phyloP scores from a whole-genome alignment of 768 basidiomycete genomes.

The Lactarius trivialis region DNA sequence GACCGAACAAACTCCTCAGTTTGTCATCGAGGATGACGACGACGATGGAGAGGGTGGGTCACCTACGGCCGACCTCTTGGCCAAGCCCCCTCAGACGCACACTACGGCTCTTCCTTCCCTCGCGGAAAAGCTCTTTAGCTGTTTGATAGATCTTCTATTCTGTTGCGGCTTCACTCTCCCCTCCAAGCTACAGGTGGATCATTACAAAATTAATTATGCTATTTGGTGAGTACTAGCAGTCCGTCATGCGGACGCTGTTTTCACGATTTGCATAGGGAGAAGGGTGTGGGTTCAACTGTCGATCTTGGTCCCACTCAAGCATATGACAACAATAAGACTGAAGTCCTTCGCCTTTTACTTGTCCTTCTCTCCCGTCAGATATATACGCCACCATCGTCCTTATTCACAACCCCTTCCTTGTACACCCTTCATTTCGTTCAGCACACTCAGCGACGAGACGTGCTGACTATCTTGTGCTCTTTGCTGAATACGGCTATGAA shows the following conservation, averaged over 20 bases:
- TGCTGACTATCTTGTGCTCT: conserved; percentile 91
- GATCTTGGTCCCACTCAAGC: conserved; percentile 58
- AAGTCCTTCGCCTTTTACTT: conserved; percentile 84
- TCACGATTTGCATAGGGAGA: conserved; percentile 58
- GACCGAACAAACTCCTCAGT: conserved; percentile 44
- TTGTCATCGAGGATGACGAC: conserved; percentile 87
- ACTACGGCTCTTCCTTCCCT: conserved; percentile 62
- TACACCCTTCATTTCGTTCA: conserved; percentile 78
- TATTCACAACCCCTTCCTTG: conserved; percentile 67
- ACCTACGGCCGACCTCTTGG: conserved; percentile 20
- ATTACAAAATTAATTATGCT: conserved; percentile 77
- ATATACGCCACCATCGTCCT: conserved; percentile 62
- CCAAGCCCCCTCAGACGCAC: conserved; percentile 25
- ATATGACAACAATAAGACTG: conserved; percentile 76
- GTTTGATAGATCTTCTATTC: conserved; percentile 81
- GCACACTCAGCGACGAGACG: conserved; percentile 66
- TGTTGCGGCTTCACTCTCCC: conserved; percentile 93
- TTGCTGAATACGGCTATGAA: conserved; percentile 87
- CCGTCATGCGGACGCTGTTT: not conserved
- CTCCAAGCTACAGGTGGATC: conserved; percentile 64
- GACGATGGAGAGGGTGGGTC: conserved; percentile 35
- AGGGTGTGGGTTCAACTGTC: conserved; percentile 84
- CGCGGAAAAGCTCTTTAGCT: conserved; percentile 72
- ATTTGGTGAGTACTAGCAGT: conserved; percentile 61
- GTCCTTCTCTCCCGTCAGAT: conserved; percentile 88